A percentile compares a stretch with the other conserved stretches of the same genome.
phyloP scores from a whole-genome alignment of 306 rosid genomes.

The Vigna hirtella region DNA sequence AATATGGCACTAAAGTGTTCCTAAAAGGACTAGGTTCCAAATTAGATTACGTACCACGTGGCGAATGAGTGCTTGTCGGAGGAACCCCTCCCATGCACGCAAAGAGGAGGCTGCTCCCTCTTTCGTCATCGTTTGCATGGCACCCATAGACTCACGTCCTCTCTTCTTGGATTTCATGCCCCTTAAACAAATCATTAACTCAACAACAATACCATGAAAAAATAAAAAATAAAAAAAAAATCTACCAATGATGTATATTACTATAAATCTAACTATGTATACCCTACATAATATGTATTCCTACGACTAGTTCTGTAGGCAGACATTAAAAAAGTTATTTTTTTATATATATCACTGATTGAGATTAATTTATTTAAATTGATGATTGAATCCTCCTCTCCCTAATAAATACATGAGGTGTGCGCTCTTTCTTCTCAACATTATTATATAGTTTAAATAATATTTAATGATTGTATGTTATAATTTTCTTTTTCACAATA shows the following conservation, averaged over 20 bases:
- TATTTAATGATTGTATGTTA: too few relatives aligned
- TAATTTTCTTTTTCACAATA: too few relatives aligned
- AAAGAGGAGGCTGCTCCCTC: conserved; percentile 45
- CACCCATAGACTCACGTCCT: conserved; percentile 52
- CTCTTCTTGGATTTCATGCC: conserved; percentile 57
- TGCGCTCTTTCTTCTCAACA: too few relatives aligned
- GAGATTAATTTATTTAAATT: too few relatives aligned
- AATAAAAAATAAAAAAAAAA: too few relatives aligned
- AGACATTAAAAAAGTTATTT: too few relatives aligned
- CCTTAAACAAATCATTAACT: conserved; percentile 31
- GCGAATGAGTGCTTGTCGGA: conserved; percentile 56
- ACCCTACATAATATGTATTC: too few relatives aligned
- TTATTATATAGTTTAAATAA: too few relatives aligned
- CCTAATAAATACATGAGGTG: too few relatives aligned
- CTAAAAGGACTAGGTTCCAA: conserved; percentile 40
- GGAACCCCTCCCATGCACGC: conserved; percentile 81
- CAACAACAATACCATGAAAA: not conserved
- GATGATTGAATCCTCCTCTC: too few relatives aligned
- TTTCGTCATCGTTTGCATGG: conserved; percentile 74
- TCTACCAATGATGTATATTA: not conserved
- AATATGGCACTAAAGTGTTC: not conserved
- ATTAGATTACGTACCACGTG: conserved; percentile 61
- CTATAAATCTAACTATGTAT: not conserved
- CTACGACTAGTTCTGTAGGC: too few relatives aligned
- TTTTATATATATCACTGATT: too few relatives aligned